Evolutionary conservation across 106 monocot species (phyloP).

Genomic region (Allium sativum): DNA sequence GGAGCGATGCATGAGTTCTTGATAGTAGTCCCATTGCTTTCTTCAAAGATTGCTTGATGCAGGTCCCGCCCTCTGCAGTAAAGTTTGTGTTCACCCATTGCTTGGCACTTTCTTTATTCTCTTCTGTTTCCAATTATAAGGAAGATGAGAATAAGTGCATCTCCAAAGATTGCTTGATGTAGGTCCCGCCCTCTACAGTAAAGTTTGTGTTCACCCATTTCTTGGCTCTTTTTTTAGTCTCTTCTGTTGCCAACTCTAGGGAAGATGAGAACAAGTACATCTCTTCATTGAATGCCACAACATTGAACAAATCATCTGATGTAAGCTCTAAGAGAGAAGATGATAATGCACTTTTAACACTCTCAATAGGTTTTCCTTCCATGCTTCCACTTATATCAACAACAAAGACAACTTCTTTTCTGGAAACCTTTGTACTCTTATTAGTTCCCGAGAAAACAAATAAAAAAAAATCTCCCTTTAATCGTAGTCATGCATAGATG

Average conservation of each 20-base stretch:
- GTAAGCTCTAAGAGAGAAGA: constrained; percentile 52
- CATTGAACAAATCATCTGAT: constrained; percentile 50
- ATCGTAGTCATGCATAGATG: constrained; percentile 37
- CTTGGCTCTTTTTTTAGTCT: constrained; percentile 41
- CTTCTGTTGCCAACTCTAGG: constrained; percentile 44
- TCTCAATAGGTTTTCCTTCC: constrained; percentile 75
- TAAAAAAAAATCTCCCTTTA: constrained; percentile 66
- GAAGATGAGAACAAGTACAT: constrained; percentile 61
- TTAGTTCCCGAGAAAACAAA: constrained; percentile 59
- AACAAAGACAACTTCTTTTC: constrained; percentile 68
- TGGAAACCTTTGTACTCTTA: constrained; percentile 71
- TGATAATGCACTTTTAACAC: constrained; percentile 44
- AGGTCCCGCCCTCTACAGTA: constrained; percentile 67
- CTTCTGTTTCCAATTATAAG: not conserved
- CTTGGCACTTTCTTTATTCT: too few relatives aligned
- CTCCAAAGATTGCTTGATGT: constrained; percentile 53
- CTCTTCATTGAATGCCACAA: constrained; percentile 78
- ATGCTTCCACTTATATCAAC: constrained; percentile 94
- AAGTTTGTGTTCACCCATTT: constrained; percentile 60
- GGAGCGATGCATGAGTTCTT: constrained; percentile 29
- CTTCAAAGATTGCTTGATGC: not conserved
- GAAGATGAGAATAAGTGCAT: constrained; percentile 13
- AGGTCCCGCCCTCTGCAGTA: too few relatives aligned
- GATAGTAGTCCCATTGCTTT: constrained; percentile 56
- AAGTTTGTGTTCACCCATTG: too few relatives aligned